Base-by-base conservation (phyloP, 208 protist genomes). In the Trypanosomatidae sp. region DNA sequence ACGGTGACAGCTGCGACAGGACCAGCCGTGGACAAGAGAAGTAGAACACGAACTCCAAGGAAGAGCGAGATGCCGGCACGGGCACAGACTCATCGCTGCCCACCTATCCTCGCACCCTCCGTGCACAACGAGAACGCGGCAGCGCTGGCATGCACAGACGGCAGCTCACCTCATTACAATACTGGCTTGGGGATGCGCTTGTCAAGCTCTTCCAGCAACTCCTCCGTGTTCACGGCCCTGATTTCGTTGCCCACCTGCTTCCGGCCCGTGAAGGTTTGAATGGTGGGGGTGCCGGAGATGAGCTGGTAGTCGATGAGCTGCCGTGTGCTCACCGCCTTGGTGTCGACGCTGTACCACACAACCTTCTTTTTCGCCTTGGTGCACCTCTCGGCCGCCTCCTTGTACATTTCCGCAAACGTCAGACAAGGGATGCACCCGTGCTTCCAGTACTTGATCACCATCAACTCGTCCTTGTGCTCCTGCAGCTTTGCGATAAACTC, bases 381-480 rank as follows among this genome's bases (percentile, higher is more conserved):
- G 68, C 87, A 91, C 66, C 72, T 62, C 83, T 88, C 80, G 13
- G 88, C 74, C 36, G 83, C 90, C 60, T 85, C 81, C 79, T 98
- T 98, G 81, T 95, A 96, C 94, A 97, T 98, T 76, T 98, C 93
- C 2, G 94, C 91, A 33, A 96, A 88, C 1, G 91, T 86, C 25
- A 97, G 70, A 77, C 94, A 98, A 15, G 94, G 94, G 74, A 98
- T 91, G 77, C 94, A 98, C 47, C 91, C 87, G 64, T 95, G 90
- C 76, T 98, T 98, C 93, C 94, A 98, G 70, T 86, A 98, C 73
- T 98, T 98, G 68, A 98, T 85, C 50, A 98, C 91, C 80, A 98
- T 83, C 33, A 98, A 70, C 66, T 98, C 91, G 73, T 95, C 70
- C 68, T 90, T 87, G 82, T 98, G 91, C 79, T 96, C 79, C 69